Conservation (phyloP, 768 basidiomycete species). For the Sarcodon aspratus region DNA sequence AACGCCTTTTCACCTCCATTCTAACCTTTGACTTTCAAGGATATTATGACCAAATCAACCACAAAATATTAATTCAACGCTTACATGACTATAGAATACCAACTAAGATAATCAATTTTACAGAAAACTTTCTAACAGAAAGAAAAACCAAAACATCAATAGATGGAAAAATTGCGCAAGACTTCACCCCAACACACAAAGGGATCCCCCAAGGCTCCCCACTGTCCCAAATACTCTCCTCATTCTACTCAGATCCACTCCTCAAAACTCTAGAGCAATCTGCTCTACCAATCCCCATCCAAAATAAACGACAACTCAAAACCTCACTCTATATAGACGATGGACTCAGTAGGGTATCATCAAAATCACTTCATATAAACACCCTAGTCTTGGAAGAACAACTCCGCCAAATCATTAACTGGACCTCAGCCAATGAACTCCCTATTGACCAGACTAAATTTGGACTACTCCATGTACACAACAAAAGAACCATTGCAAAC, state of each 20-base stretch:
- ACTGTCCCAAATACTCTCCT: slow-evolving; percentile 10
- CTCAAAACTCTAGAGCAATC: too few relatives aligned
- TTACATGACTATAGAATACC: slow-evolving; percentile 18
- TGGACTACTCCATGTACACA: too few relatives aligned
- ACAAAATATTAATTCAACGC: slow-evolving; percentile 19
- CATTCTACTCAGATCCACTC: slow-evolving; percentile 5
- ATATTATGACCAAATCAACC: slow-evolving; percentile 29
- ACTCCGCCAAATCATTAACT: too few relatives aligned
- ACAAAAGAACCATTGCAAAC: too few relatives aligned
- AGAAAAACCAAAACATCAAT: slow-evolving; percentile 5
- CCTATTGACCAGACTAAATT: too few relatives aligned
- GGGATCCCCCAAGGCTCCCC: slow-evolving; percentile 15
- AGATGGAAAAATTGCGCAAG: slow-evolving; percentile 7
- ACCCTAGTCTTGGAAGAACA: too few relatives aligned
- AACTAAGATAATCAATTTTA: slow-evolving; percentile 8
- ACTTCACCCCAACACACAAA: slow-evolving; percentile 1
- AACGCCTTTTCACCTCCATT: slow-evolving; percentile 1
- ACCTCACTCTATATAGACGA: too few relatives aligned
- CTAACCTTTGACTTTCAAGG: slow-evolving; percentile 32
- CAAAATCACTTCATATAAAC: too few relatives aligned
- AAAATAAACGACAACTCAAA: too few relatives aligned
- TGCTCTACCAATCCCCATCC: too few relatives aligned
- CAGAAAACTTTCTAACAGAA: slow-evolving; percentile 1
- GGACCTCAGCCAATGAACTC: too few relatives aligned
- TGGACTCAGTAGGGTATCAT: too few relatives aligned